A percentile compares a stretch with the other conserved stretches of the same genome.
phyloP scores from a whole-genome alignment of 305 asterid genomes.

The Fraxinus nigra region DNA sequence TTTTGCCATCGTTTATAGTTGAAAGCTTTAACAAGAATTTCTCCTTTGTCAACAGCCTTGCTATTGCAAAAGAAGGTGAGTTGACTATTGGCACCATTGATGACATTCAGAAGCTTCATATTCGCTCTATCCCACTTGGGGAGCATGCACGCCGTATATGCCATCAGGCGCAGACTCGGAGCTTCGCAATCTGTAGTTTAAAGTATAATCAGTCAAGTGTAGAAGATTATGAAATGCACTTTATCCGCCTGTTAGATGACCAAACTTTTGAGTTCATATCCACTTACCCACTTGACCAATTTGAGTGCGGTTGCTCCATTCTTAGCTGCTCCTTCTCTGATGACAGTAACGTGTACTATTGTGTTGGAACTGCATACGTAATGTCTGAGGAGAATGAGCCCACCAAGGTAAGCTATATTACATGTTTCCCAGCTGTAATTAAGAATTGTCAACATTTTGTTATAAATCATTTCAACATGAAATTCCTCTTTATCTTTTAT shows the following conservation, averaged over 20 bases:
- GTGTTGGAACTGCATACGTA: conserved; percentile 64
- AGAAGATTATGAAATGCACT: conserved; percentile 49
- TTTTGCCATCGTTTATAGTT: not conserved
- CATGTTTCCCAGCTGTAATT: not conserved
- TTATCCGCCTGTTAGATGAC: conserved; percentile 52
- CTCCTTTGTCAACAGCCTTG: conserved; percentile 62
- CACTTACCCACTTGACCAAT: conserved; percentile 76
- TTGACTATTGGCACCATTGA: conserved; percentile 94
- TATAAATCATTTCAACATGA: not conserved
- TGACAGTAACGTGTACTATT: conserved; percentile 79
- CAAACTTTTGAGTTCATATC: conserved; percentile 92
- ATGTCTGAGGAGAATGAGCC: conserved; percentile 81
- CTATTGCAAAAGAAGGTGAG: conserved; percentile 95
- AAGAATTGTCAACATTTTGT: not conserved
- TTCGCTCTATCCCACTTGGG: conserved; percentile 93
- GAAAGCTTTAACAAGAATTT: conserved; percentile 12
- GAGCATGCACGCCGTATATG: conserved; percentile 97
- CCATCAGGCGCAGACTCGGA: conserved; percentile 94
- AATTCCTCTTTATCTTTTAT: not conserved
- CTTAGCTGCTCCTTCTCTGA: conserved; percentile 95
- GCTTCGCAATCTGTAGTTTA: conserved; percentile 80
- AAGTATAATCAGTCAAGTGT: conserved; percentile 70
- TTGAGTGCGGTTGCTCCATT: conserved; percentile 85
- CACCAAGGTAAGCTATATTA: conserved; percentile 48
- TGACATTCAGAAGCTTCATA: conserved; percentile 97